A percentile compares a stretch with the other conserved stretches of the same genome.
Evolutionary conservation across 163 green algal genomes (phyloP).

Genomic region (Trebouxiophyceae sp.): DNA sequence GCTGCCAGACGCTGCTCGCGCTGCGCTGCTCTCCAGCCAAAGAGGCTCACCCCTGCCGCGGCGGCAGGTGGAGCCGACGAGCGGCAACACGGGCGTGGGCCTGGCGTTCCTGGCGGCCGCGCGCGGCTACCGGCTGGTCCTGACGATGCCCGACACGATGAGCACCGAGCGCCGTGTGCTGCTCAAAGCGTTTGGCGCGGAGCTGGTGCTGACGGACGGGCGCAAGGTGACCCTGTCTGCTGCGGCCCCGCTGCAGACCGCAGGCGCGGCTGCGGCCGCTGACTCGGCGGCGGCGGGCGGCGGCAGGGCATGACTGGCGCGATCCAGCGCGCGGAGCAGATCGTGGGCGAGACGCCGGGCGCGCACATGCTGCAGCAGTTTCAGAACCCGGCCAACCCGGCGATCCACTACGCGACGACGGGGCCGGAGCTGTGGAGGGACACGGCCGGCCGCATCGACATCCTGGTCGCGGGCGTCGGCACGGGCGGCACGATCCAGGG

Average conservation of each 20-base stretch:
- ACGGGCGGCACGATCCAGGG: slow-evolving; percentile 89
- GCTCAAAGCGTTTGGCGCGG: slow-evolving; percentile 71
- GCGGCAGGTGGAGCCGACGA: slow-evolving; percentile 78
- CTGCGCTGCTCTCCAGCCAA: no score
- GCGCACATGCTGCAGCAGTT: slow-evolving; percentile 90
- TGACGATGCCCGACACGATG: slow-evolving; percentile 89
- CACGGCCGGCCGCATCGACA: slow-evolving; percentile 71
- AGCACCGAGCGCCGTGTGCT: slow-evolving; percentile 74
- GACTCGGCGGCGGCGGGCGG: no score
- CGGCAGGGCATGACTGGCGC: slow-evolving; percentile 78
- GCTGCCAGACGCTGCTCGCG: no score
- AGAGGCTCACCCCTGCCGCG: no score
- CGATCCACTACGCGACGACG: slow-evolving; percentile 82
- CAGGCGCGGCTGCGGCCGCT: no score
- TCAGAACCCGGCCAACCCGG: slow-evolving; percentile 86
- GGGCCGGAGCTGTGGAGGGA: slow-evolving; percentile 94
- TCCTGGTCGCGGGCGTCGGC: slow-evolving; percentile 81
- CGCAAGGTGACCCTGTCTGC: no score
- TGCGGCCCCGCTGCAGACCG: no score
- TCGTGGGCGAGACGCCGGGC: slow-evolving; percentile 36
- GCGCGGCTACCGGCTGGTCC: slow-evolving; percentile 76
- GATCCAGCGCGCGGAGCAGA: slow-evolving; percentile 70
- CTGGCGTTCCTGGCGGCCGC: slow-evolving; percentile 78
- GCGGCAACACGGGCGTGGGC: slow-evolving; percentile 83
- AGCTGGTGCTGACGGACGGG: slow-evolving; percentile 77